Conservation (phyloP, 495 filamentous ascomycete genomes). For the Beverwykella pulmonaria region DNA sequence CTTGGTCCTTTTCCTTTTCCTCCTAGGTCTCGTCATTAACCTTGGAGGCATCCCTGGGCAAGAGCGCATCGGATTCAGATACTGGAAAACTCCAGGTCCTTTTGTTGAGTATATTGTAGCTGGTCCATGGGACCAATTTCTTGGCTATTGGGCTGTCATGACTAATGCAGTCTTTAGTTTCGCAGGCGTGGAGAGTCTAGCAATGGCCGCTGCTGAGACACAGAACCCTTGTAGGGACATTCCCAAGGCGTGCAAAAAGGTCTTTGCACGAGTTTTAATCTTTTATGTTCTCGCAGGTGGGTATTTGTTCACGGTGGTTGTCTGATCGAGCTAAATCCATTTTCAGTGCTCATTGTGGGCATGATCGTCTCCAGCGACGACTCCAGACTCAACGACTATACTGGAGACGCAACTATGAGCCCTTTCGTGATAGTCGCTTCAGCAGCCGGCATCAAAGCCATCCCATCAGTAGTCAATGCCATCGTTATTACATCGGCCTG, state of each 20-base stretch:
- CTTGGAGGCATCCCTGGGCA: conserved; percentile 48
- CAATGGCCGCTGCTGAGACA: conserved; percentile 14
- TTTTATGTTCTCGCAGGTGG: conserved; percentile 16
- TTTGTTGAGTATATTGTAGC: conserved; percentile 51
- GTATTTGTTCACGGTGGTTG: background rate
- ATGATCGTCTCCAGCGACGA: conserved; percentile 39
- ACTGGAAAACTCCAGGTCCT: conserved; percentile 58
- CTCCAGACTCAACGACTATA: conserved; percentile 28
- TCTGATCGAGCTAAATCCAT: background rate
- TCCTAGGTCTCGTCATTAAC: conserved; percentile 51
- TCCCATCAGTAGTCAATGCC: conserved; percentile 44
- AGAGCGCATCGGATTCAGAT: conserved; percentile 50
- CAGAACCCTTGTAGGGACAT: conserved; percentile 5
- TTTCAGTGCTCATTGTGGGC: conserved; percentile 1
- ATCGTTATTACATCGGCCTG: background rate
- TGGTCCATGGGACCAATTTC: conserved; percentile 51
- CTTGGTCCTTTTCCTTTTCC: conserved; percentile 55
- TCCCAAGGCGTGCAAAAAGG: conserved; percentile 2
- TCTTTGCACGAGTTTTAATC: background rate
- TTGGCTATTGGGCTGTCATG: conserved; percentile 64
- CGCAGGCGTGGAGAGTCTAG: conserved; percentile 47
- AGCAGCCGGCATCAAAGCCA: conserved; percentile 49
- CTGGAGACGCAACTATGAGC: conserved; percentile 49
- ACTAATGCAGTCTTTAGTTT: conserved; percentile 63
- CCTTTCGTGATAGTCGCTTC: conserved; percentile 59